Base-by-base conservation (phyloP, 2,329 filamentous ascomycete species). In the Hymenoscyphus occultus region DNA sequence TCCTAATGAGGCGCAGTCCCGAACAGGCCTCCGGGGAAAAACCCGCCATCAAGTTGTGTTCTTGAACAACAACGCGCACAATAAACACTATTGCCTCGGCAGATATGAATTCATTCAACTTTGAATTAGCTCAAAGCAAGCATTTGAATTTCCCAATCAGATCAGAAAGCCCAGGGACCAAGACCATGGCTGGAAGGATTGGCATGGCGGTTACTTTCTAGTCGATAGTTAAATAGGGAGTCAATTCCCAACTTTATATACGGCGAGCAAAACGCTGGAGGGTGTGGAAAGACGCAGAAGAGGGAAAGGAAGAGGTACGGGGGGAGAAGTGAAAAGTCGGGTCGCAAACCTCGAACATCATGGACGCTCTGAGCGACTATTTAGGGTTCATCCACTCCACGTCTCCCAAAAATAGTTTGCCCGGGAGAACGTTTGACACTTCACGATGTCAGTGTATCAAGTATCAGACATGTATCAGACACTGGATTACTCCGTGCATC, bases 391-490 rank as follows among this genome's bases (percentile, higher is more conserved):
- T 35, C 35, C 35, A 7, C 35, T 35, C 35, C 9, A 6, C 5
- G 35, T 6, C 9, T 22, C 6, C 45, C 45, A 51, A 51, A 51
- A 51, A 51, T 51, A 51, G 45, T 19, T 16, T 6, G 14, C 10
- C 45, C 45, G 4, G 45, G 45, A 10, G 12, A 19, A 22, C 10
- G n/a, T 19, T 51, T 51, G 45, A 51, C 42, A 19, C n/a, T 48
- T 9, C 7, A 9, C n/a, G 19, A n/a, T n/a, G 14, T 48, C 45
- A 19, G 19, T 51, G 45, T 51, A 51, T 51, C 45, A 51, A 19
- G 45, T 71, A 63, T 69, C 70, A 70, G 63, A 70, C 63, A 64
- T 63, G 66, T 69, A 64, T 71, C 68, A 71, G 61, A 60, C 59
- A 59, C 61, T 62, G 51, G 60, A 40, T 35, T 39, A 10, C 45